Evolutionary conservation across 129 eudicot species (phyloP).

Genomic region (Tagetes erecta): DNA sequence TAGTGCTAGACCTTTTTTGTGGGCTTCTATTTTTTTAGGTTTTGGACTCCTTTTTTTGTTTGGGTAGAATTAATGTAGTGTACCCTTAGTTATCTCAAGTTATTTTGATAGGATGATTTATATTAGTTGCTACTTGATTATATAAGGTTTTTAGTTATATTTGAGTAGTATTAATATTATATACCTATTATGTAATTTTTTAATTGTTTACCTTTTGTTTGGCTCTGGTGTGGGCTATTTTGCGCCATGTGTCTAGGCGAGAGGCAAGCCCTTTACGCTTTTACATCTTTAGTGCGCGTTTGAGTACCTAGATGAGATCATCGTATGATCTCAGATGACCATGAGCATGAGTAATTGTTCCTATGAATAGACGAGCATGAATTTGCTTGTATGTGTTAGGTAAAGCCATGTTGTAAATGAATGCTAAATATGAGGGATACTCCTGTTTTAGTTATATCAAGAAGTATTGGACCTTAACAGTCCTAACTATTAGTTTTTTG

Average conservation of each 20-base stretch:
- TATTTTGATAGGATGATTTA: not conserved
- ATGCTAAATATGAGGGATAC: not conserved
- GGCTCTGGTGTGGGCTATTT: not conserved
- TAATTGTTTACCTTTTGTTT: not conserved
- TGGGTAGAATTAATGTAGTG: not conserved
- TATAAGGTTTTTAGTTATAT: not conserved
- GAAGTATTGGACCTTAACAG: too few relatives aligned
- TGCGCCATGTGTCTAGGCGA: not conserved
- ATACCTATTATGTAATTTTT: not conserved
- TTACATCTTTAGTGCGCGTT: not conserved
- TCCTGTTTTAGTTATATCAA: not conserved
- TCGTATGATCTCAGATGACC: not conserved
- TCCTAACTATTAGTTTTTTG: too few relatives aligned
- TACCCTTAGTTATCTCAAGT: not conserved
- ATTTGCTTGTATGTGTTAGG: not conserved
- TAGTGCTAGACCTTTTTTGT: not conserved
- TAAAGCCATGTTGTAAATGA: not conserved
- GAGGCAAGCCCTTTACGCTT: not conserved
- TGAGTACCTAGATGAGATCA: not conserved
- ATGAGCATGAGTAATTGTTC: not conserved
- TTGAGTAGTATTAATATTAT: too few relatives aligned
- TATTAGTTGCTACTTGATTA: not conserved
- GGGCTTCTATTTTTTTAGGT: not conserved
- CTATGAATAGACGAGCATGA: not conserved
- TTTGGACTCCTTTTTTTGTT: not conserved